A percentile compares a stretch with the other conserved stretches of the same genome.
Conservation (phyloP, 345 rosid species). For the Citrus maxima region DNA sequence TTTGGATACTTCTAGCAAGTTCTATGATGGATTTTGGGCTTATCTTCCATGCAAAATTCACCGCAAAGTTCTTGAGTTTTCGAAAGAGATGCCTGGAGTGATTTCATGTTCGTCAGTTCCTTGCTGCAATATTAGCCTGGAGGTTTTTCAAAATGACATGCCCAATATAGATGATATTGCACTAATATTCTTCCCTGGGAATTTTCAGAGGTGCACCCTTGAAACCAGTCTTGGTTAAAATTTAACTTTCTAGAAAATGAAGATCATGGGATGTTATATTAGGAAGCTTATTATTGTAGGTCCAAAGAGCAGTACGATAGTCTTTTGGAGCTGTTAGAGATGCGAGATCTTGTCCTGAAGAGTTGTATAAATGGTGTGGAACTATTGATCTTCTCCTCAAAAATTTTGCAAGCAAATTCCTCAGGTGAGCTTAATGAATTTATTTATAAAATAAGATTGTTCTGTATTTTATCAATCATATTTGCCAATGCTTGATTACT, state of each 20-base stretch:
- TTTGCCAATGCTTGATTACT: neutral
- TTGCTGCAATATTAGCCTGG: neutral
- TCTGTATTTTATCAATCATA: neutral
- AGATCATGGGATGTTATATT: neutral
- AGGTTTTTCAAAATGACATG: slow-evolving; percentile 2
- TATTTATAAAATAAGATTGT: neutral
- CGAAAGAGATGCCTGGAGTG: slow-evolving; percentile 15
- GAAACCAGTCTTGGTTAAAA: neutral
- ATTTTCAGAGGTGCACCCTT: slow-evolving; percentile 5
- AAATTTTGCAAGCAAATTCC: neutral
- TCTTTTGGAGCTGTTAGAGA: slow-evolving; percentile 3
- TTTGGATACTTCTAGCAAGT: slow-evolving; percentile 4
- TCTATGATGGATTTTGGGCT: slow-evolving; percentile 13
- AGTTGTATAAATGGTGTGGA: slow-evolving; percentile 11
- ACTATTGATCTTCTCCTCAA: slow-evolving; percentile 9
- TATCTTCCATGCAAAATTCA: slow-evolving; percentile 5
- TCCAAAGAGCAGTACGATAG: slow-evolving; percentile 1
- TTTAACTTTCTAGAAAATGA: neutral
- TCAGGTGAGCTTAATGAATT: slow-evolving; percentile 5
- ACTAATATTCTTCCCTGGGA: slow-evolving; percentile 11
- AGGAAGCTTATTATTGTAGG: neutral
- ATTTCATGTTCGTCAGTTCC: slow-evolving; percentile 6
- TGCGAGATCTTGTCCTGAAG: slow-evolving; percentile 2
- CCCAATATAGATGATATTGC: neutral
- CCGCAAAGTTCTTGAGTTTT: slow-evolving; percentile 9